These are phyloP conservation scores for Cladosporium sp. DNA, from an alignment of 2,329 filamentous ascomycete species.

Conservation along the genomic window DNA sequence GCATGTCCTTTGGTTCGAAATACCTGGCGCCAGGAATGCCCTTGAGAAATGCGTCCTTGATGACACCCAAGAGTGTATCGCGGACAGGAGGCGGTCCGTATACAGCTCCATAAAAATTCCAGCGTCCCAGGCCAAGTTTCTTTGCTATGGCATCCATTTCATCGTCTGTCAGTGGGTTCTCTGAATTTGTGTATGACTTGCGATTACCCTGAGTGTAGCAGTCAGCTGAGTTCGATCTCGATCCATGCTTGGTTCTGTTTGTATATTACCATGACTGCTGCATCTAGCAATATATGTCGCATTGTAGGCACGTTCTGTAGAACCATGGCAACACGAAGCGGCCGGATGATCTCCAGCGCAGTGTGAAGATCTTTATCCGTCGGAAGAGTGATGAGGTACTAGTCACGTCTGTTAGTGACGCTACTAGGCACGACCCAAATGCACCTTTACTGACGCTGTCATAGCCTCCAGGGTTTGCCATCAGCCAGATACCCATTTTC, in stretches of 20 bases:
- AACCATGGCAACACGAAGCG: slow-evolving; percentile 38
- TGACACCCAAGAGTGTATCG: slow-evolving; percentile 32
- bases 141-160: slow-evolving; percentile 40
- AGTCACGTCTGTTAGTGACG: slow-evolving; percentile 16
- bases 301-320: slow-evolving; percentile 48
- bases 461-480: slow-evolving; percentile 50
- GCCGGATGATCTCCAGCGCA: slow-evolving; percentile 48
- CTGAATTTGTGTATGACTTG: slow-evolving; percentile 30
- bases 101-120: slow-evolving; percentile 50
- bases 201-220: slow-evolving; percentile 26
- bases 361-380: slow-evolving; percentile 47
- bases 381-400: slow-evolving; percentile 42
- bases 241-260: neutral
- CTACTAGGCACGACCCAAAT: too few species aligned
- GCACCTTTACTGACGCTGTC: neutral
- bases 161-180: slow-evolving; percentile 35
- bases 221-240: neutral
- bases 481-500: slow-evolving; percentile 54
- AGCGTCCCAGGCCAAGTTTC: slow-evolving; percentile 42
- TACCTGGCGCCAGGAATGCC: slow-evolving; percentile 41
- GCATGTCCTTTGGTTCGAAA: slow-evolving; percentile 40
- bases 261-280: slow-evolving; percentile 33
- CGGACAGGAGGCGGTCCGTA: slow-evolving; percentile 32
- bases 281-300: slow-evolving; percentile 43
- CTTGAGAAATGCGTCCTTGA: slow-evolving; percentile 41